phyloP scores from a whole-genome alignment of 192 early-diverging fungal species.

The Backusella macrospora region DNA sequence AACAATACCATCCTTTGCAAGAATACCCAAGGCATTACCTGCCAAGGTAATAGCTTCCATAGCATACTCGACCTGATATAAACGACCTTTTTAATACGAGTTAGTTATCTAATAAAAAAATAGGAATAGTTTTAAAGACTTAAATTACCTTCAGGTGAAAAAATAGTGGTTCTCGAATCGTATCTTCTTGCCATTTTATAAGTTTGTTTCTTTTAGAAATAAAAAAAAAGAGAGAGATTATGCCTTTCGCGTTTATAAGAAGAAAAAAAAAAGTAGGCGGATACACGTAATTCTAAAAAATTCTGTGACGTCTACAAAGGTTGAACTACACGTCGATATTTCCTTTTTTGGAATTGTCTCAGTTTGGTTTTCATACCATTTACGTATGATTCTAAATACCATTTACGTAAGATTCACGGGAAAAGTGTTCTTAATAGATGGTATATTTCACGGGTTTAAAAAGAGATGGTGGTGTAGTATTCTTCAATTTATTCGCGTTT shows the following conservation, averaged over 20 bases:
- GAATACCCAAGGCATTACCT: conserved; percentile 91
- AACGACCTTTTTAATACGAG: conserved; percentile 65
- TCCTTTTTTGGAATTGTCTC: neutral
- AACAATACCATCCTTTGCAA: conserved; percentile 90
- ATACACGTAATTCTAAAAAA: conserved; percentile 1
- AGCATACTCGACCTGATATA: conserved; percentile 99
- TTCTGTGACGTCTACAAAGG: conserved; percentile 2
- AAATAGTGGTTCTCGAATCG: conserved; percentile 98
- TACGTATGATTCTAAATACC: too few relatives aligned
- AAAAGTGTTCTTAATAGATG: too few relatives aligned
- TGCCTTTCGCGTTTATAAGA: conserved; percentile 18
- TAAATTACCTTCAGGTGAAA: conserved; percentile 93
- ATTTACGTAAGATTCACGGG: too few relatives aligned
- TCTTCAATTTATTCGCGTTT: too few relatives aligned
- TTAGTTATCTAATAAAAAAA: too few relatives aligned
- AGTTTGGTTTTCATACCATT: too few relatives aligned
- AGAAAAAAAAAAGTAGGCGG: neutral
- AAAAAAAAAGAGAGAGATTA: conserved; percentile 8
- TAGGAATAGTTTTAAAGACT: too few relatives aligned
- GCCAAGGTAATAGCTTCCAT: conserved; percentile 99
- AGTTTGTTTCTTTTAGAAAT: neutral
- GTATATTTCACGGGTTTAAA: too few relatives aligned
- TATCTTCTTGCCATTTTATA: conserved; percentile 90
- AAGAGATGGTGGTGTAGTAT: too few relatives aligned
- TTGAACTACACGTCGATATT: neutral